phyloP scores from a whole-genome alignment of 1,139 yeast species.

The Sugiyamaella paludigena region DNA sequence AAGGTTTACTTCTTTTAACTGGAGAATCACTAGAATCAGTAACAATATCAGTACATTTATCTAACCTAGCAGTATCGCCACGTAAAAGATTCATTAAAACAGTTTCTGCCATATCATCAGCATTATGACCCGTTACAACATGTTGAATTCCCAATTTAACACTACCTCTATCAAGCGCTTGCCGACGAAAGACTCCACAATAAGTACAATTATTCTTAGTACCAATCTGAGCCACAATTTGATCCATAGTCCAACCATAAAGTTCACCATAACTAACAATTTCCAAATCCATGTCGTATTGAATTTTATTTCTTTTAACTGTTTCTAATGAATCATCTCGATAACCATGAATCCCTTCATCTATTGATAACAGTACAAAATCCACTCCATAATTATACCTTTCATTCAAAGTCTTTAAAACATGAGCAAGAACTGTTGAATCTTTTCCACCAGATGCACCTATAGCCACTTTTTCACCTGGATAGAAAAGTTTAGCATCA shows the following conservation, averaged over 20 bases:
- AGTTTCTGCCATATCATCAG: slow-evolving; percentile 99
- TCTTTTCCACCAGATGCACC: slow-evolving; percentile 99
- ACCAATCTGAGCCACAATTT: slow-evolving; percentile 93
- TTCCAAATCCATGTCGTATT: slow-evolving; percentile 84
- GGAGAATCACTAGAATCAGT: slow-evolving; percentile 63
- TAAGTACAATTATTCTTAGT: slow-evolving; percentile 93
- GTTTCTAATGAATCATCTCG: slow-evolving; percentile 97
- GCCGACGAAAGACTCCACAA: slow-evolving; percentile 96
- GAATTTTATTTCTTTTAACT: slow-evolving; percentile 86
- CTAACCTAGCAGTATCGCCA: slow-evolving; percentile 94
- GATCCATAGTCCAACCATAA: slow-evolving; percentile 97
- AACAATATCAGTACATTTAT: slow-evolving; percentile 82
- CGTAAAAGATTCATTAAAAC: slow-evolving; percentile 89
- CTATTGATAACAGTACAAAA: slow-evolving; percentile 79
- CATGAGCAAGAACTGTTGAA: slow-evolving; percentile 89
- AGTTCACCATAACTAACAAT: slow-evolving; percentile 87
- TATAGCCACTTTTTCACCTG: slow-evolving; percentile 87
- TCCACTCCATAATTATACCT: slow-evolving; percentile 82
- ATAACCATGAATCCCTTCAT: slow-evolving; percentile 96
- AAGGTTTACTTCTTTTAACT: slow-evolving; percentile 84
- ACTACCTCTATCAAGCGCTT: slow-evolving; percentile 95
- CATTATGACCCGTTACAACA: slow-evolving; percentile 97
- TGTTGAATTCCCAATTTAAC: slow-evolving; percentile 82
- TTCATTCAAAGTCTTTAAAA: slow-evolving; percentile 83
- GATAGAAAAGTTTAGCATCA: slow-evolving; percentile 62